Conservation (phyloP, 306 rosid species). For the Styphnolobium japonicum region DNA sequence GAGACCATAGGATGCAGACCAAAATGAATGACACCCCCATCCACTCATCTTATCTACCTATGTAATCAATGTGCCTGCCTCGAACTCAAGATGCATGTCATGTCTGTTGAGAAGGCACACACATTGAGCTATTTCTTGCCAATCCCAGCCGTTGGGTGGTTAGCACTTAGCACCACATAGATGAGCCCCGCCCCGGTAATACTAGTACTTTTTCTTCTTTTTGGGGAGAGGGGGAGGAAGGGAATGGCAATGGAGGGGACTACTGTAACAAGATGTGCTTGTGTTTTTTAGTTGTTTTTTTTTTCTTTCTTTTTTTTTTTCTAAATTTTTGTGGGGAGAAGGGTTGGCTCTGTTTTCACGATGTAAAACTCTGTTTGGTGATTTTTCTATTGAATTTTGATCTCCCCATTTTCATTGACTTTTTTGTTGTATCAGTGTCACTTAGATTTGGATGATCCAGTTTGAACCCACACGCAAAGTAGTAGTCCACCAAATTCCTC, state of each 20-base stretch:
- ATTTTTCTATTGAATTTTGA: neutral
- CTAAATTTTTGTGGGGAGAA: conserved; percentile 1
- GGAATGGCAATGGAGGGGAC: neutral
- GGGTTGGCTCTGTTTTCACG: conserved; percentile 8
- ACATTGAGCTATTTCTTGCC: neutral
- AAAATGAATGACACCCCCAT: neutral
- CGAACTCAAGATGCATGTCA: neutral
- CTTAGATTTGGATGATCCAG: neutral
- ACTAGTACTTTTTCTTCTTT: neutral
- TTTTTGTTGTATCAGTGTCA: neutral
- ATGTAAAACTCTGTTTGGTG: neutral
- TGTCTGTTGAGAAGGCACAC: neutral
- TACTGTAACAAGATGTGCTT: neutral
- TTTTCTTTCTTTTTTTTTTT: neutral
- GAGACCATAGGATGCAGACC: neutral
- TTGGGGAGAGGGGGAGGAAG: neutral
- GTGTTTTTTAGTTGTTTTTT: neutral
- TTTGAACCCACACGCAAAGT: neutral
- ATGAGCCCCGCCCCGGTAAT: neutral
- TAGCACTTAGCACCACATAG: neutral
- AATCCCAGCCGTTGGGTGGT: neutral
- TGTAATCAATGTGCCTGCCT: neutral
- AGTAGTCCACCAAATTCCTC: neutral
- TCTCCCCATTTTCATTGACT: neutral
- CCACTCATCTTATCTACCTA: neutral